Percentiles rank a stretch among this genome's conserved stretches.
Conservation (phyloP, 2,329 filamentous ascomycete species). For the Tolypocladium cylindrosporum region DNA sequence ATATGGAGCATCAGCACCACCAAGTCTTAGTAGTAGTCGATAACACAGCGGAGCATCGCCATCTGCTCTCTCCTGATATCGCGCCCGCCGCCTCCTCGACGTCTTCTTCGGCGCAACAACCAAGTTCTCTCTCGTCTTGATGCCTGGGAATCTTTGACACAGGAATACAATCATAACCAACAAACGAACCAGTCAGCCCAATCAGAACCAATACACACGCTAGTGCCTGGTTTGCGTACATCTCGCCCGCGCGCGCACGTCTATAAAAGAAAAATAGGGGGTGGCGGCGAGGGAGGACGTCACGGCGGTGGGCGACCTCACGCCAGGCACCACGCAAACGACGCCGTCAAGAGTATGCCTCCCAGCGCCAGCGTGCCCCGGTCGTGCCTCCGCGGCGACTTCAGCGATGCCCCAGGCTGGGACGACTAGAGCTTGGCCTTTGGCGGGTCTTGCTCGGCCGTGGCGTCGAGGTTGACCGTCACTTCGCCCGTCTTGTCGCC, state of each 20-base stretch:
- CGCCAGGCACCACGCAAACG: neutral
- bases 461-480: slow-evolving; percentile 78
- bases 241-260: neutral
- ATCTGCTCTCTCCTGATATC: neutral
- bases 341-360: neutral
- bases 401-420: neutral
- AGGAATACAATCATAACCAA: neutral
- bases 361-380: neutral
- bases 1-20: neutral
- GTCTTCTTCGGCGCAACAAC: neutral
- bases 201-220: neutral
- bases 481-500: slow-evolving; percentile 68
- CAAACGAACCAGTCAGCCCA: neutral
- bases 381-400: neutral
- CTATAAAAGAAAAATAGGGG: neutral
- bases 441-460: slow-evolving; percentile 36
- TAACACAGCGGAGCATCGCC: neutral
- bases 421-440: slow-evolving; percentile 28
- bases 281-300: neutral
- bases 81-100: neutral
- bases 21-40: neutral
- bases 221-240: neutral
- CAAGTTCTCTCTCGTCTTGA: neutral
- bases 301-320: neutral
- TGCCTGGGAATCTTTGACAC: neutral